These are phyloP conservation scores for Podaxis pistillaris DNA, from an alignment of 768 basidiomycete genomes.

Conservation along the genomic window DNA sequence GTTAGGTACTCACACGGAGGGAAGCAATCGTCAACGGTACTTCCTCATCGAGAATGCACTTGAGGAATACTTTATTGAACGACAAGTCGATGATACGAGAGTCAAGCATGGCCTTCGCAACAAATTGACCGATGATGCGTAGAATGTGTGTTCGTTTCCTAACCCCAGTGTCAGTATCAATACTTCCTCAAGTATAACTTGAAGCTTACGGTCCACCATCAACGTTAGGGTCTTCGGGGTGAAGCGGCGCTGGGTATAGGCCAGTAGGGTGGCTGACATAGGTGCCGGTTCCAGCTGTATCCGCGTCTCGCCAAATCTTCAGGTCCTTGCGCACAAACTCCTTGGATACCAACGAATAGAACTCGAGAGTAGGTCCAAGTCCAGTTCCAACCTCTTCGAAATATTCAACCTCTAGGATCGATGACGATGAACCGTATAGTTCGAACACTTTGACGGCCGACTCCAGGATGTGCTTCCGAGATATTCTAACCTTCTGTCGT, in stretches of 20 bases:
- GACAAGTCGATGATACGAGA: slow-evolving; percentile 96
- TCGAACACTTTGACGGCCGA: slow-evolving; percentile 97
- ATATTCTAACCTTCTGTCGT: slow-evolving; percentile 95
- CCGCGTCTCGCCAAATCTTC: slow-evolving; percentile 90
- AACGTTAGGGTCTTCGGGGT: slow-evolving; percentile 61
- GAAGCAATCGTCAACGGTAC: slow-evolving; percentile 82
- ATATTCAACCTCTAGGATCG: slow-evolving; percentile 96
- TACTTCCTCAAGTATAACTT: background rate
- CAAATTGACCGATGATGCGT: slow-evolving; percentile 91
- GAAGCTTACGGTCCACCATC: slow-evolving; percentile 72
- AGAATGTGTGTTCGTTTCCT: slow-evolving; percentile 87
- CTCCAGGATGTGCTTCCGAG: slow-evolving; percentile 90
- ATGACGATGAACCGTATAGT: slow-evolving; percentile 91
- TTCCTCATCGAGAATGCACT: slow-evolving; percentile 83
- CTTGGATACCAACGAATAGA: slow-evolving; percentile 95
- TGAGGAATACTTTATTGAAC: slow-evolving; percentile 94
- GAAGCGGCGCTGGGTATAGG: slow-evolving; percentile 85
- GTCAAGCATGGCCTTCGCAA: slow-evolving; percentile 95
- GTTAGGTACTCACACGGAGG: slow-evolving; percentile 57
- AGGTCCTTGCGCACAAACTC: slow-evolving; percentile 90
- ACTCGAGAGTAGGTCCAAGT: slow-evolving; percentile 95
- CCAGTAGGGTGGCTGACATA: slow-evolving; percentile 87
- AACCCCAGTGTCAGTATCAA: slow-evolving; percentile 14
- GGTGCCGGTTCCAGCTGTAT: slow-evolving; percentile 52
- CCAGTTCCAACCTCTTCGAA: slow-evolving; percentile 99